A percentile compares a stretch with the other conserved stretches of the same genome.
Conservation (phyloP, 345 rosid species). For the Passiflora organensis region DNA sequence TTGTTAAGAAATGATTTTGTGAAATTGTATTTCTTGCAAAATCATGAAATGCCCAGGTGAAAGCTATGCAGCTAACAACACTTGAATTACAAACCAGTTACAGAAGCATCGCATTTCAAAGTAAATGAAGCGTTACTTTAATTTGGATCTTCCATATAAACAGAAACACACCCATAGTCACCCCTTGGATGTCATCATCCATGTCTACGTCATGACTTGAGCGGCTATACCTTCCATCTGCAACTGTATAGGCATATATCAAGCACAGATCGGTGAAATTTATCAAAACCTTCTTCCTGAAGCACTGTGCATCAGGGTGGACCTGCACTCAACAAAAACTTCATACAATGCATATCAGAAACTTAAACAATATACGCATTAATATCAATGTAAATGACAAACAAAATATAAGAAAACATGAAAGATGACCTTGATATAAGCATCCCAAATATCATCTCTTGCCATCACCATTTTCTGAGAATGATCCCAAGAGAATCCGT, state of each 20-base stretch:
- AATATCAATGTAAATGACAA: neutral
- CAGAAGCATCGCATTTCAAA: neutral
- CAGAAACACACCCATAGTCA: slow-evolving; percentile 30
- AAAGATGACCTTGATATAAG: slow-evolving; percentile 23
- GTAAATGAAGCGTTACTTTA: slow-evolving; percentile 8
- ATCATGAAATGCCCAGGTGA: neutral
- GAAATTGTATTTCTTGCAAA: slow-evolving; percentile 7
- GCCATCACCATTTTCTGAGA: slow-evolving; percentile 32
- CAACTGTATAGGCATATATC: slow-evolving; percentile 44
- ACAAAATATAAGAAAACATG: neutral
- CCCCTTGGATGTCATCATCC: slow-evolving; percentile 43
- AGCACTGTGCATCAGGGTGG: slow-evolving; percentile 37
- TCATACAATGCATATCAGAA: slow-evolving; percentile 13
- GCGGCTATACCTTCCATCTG: slow-evolving; percentile 56
- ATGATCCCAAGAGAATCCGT: slow-evolving; percentile 41
- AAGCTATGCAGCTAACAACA: neutral
- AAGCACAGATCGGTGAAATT: slow-evolving; percentile 44
- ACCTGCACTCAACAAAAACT: slow-evolving; percentile 22
- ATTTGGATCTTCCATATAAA: neutral
- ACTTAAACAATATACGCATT: slow-evolving; percentile 9
- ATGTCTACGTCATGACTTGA: slow-evolving; percentile 50
- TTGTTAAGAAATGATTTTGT: slow-evolving; percentile 4
- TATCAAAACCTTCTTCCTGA: slow-evolving; percentile 31
- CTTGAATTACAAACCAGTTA: neutral
- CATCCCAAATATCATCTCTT: slow-evolving; percentile 26